Percentiles rank a stretch among this genome's conserved stretches.
These are phyloP conservation scores for Pachyrhizus erosus DNA, from an alignment of 306 rosid species.

Conservation along the genomic window DNA sequence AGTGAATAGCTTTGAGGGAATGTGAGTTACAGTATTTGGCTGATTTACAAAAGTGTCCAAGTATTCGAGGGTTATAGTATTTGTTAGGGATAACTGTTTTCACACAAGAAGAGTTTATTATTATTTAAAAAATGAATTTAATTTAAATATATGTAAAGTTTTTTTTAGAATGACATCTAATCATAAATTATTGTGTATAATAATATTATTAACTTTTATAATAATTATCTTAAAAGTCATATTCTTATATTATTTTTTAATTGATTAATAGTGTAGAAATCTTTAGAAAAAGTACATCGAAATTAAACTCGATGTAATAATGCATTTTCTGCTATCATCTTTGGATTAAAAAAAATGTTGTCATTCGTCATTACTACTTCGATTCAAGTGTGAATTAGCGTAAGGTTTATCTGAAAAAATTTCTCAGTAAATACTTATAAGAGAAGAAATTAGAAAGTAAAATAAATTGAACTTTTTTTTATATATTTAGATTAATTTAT, in stretches of 20 bases:
- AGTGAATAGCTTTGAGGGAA: not conserved
- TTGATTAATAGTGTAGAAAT: too few relatives aligned
- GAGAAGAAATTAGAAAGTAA: too few relatives aligned
- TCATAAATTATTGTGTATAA: not conserved
- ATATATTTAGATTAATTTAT: too few relatives aligned
- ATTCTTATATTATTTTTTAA: not conserved
- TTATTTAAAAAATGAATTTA: not conserved
- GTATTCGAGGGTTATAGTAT: not conserved
- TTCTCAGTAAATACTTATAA: not conserved
- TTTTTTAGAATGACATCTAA: not conserved
- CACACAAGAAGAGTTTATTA: not conserved
- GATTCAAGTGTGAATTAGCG: not conserved
- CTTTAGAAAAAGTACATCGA: too few relatives aligned
- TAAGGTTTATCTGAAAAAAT: not conserved
- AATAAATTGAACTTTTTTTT: too few relatives aligned
- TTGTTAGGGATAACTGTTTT: not conserved
- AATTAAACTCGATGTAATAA: too few relatives aligned
- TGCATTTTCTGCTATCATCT: not conserved
- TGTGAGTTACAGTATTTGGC: not conserved
- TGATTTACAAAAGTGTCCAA: not conserved
- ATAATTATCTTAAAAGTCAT: not conserved
- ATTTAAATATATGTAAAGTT: not conserved
- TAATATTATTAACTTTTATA: not conserved
- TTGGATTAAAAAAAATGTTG: not conserved
- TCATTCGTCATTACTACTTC: conserved; percentile 1